Conservation (phyloP, 2,329 filamentous ascomycete species). For the Ceratocystiopsis brevicomis region DNA sequence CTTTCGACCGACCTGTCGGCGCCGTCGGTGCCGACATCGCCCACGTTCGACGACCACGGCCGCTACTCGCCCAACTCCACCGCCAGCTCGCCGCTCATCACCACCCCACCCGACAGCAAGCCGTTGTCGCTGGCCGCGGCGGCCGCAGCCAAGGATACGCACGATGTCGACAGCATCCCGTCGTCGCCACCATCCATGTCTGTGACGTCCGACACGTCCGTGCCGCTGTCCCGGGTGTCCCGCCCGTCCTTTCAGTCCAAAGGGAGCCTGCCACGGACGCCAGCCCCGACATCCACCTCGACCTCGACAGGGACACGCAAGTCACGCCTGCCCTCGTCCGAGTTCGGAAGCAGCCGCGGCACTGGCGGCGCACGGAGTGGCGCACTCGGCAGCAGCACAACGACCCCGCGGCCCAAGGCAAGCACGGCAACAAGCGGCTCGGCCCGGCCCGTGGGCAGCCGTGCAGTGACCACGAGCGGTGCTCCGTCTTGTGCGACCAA, state of each 20-base stretch:
- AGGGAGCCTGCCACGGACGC: slow-evolving; percentile 15
- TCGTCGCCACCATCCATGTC: slow-evolving; percentile 44
- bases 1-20: slow-evolving; percentile 42
- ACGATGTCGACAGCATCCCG: slow-evolving; percentile 62
- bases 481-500: slow-evolving; percentile 15
- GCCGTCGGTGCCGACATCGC: slow-evolving; percentile 44
- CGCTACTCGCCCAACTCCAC: slow-evolving; percentile 56
- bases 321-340: slow-evolving; percentile 35
- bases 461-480: slow-evolving; percentile 28
- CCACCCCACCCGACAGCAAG: slow-evolving; percentile 62
- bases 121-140: slow-evolving; percentile 30
- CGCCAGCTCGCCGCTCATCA: slow-evolving; percentile 78
- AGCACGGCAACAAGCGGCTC: slow-evolving; percentile 13
- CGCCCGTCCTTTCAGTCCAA: slow-evolving; percentile 23
- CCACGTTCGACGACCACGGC: slow-evolving; percentile 38
- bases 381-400: slow-evolving; percentile 9
- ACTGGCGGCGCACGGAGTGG: too few relatives aligned
- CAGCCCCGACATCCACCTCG: slow-evolving; percentile 16
- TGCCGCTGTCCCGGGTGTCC: slow-evolving; percentile 15
- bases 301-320: slow-evolving; percentile 16
- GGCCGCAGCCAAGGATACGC: slow-evolving; percentile 25
- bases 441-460: slow-evolving; percentile 15
- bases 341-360: slow-evolving; percentile 14
- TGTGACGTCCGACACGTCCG: slow-evolving; percentile 61
- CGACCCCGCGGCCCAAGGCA: slow-evolving; percentile 11